Evolutionary conservation across 805 yeast genomes (phyloP), one percentile per base, ranked within the genome.

Genomic region (Groenewaldozyma tartarivorans): DNA sequence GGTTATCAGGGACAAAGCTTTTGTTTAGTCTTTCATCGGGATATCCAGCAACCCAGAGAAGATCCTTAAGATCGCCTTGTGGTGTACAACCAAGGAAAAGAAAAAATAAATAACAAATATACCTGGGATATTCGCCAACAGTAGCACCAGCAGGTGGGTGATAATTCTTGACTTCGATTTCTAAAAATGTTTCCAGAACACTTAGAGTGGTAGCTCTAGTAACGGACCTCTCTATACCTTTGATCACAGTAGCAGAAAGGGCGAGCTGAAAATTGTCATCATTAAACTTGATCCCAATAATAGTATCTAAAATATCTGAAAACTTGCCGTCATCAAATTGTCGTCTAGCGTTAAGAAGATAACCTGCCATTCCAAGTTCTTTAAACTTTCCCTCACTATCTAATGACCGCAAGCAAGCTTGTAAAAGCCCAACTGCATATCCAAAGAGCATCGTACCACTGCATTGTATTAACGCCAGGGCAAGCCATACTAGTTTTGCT

Each of bases 401-500:
- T 31, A 54, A 35, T 2, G 45, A 36, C 33, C 42, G 29, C 22
- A 54, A 33, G 5, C 45, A 36, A 1, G 50, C 49, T 13, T 46
- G 48, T 13, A 52, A 13, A 22, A 54, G 33, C 3, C 39, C 36
- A 18, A 50, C 33, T 7, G 54, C 53, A 20, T 52, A 45, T 11
- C 31, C 41, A 39, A 51, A 54, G 22, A 52, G 36, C 4, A 41
- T 44, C 21, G 32, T 35, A 36, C 39, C 46, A 32, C 29, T 33
- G 5, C 46, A 43, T 26, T 35, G 39, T 36, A 44, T 30, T 5
- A 44, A 37, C 9, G 49, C 47, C 15, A 54, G 35, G 6, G 55
- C 54, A 4, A 62, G 46, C 81, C 82, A 76, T 30, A 74, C 64
- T 42, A 75, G 56, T 17, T 68, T 59, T 2, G 74, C 67, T 36